Base-by-base conservation (phyloP, 2,329 filamentous ascomycete species). In the Xylaria sp. region DNA sequence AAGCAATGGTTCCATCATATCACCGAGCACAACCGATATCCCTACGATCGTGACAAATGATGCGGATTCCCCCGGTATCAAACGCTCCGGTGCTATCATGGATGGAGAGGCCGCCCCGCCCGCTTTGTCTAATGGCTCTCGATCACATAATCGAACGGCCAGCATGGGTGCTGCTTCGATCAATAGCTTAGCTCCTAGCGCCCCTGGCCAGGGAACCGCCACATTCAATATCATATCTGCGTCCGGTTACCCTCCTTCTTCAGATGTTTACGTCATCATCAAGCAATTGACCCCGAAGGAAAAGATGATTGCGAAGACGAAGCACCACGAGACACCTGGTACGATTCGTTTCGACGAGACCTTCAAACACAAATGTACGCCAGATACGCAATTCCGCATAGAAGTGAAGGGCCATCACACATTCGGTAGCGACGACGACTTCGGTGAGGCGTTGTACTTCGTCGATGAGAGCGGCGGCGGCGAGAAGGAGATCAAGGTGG, bases 281-380 rank as follows among this genome's bases (percentile, higher is more conserved):
- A 90, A 89, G 64, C 89, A 92, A 72, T 77, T 92, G 39, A 83
- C 85, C 3, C 81, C 89, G 55, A 94, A 91, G 80, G 87, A 84
- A 58, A 97, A 96, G 82, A 88, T 91, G 53, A 83, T 99, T 53
- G 90, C 94, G 82, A 97, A 98, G 84, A 97, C 94, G 25, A 97
- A 97, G 79, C 91, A 96, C 71, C 88, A 92, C 82, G 97, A 97
- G 80, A 86, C 90, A 0, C 82, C 87, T 3, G 93, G 91, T 1
- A 81, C 85, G 3, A 87, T 93, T 69, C 85, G 83, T 20, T 97
- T 89, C 78, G 90, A 93, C 70, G 93, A 97, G 78, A 90, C 88
- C 0, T 95, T 96, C 84, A 94, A 90, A 76, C 85, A 92, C 25
- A 83, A 86, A 12, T 97, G 94, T 80, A 87, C 90, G 0, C 90